Evolutionary conservation across 345 rosid genomes (phyloP), one percentile per base, ranked within the genome.

Genomic region (Aegle marmelos): DNA sequence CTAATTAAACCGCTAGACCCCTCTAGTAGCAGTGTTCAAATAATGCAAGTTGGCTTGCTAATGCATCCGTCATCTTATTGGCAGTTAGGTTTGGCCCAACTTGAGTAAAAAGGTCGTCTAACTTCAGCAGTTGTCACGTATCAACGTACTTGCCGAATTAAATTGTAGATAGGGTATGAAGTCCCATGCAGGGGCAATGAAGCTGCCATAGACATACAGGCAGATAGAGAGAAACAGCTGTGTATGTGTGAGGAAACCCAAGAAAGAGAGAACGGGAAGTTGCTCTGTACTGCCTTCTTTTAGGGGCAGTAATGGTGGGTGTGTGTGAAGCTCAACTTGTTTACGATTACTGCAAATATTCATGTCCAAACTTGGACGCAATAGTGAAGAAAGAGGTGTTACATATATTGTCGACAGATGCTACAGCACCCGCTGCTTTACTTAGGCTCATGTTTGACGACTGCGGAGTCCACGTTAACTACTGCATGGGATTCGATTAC

Each of bases 391-490:
- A 59, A 30, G 77, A 79, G 65, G 28, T 86, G 56, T 33, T 75
- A 13, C 56, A 67, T 58, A 72, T 82, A 68, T 33, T 65, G 45
- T 21, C 72, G 16, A 27, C 31, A 0, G 86, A 86, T 58, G 30
- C 81, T 17, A 70, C 88, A 53, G 71, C 80, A 33, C 75, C 83
- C 0, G 82, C 89, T 3, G 81, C 80, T 56, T 70, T 81, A 4
- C 89, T 80, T 37, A 75, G 85, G 61, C 83, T 84, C 62, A 27
- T 84, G 81, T 82, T 84, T 30, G 83, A 84, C 71, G 87, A 82
- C 77, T 84, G 84, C 81, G 79, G 77, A 81, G 81, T 79, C 57
- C 85, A 79, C 81, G 84, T 78, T 57, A 77, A 17, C 27, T 60
- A 9, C 28, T 37, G 50, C 50, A 10, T 41, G 16, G 16, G 11